Conservation (phyloP, 2,329 filamentous ascomycete species). For the Beauveria australis region DNA sequence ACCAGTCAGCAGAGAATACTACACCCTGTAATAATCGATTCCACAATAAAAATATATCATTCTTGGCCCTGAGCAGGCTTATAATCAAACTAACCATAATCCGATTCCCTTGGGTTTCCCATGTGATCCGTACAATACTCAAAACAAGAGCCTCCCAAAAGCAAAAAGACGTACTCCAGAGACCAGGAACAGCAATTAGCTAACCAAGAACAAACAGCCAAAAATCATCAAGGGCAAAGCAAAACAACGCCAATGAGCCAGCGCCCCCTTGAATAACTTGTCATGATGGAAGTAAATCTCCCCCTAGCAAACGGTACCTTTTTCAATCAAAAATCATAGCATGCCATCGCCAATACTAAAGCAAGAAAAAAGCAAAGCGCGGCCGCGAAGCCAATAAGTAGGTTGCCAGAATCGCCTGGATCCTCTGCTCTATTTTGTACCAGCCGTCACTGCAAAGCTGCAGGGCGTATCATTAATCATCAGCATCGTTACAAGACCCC, state of each 20-base stretch:
- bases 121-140: conserved; percentile 5
- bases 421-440: conserved; percentile 9
- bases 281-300: conserved; percentile 5
- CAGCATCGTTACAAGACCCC: conserved; percentile 15
- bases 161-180: conserved; percentile 13
- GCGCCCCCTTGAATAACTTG: conserved; percentile 17
- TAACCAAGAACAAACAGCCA: conserved; percentile 10
- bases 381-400: conserved; percentile 7
- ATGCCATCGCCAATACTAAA: not conserved
- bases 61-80: conserved; percentile 1
- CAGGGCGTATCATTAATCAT: conserved; percentile 7
- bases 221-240: conserved; percentile 8
- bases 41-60: not conserved
- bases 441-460: not conserved
- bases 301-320: conserved; percentile 8
- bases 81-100: conserved; percentile 8
- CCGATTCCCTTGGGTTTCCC: conserved; percentile 1
- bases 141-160: conserved; percentile 5
- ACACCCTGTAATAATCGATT: too few species aligned
- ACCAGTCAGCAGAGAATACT: too few species aligned
- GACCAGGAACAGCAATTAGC: conserved; percentile 15
- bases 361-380: not conserved
- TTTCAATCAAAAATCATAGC: conserved; percentile 19
- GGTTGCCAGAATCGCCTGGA: conserved; percentile 7
- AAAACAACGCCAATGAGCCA: conserved; percentile 16